Base-by-base conservation (phyloP, 129 eudicot genomes). In the Deinandra increscens region DNA sequence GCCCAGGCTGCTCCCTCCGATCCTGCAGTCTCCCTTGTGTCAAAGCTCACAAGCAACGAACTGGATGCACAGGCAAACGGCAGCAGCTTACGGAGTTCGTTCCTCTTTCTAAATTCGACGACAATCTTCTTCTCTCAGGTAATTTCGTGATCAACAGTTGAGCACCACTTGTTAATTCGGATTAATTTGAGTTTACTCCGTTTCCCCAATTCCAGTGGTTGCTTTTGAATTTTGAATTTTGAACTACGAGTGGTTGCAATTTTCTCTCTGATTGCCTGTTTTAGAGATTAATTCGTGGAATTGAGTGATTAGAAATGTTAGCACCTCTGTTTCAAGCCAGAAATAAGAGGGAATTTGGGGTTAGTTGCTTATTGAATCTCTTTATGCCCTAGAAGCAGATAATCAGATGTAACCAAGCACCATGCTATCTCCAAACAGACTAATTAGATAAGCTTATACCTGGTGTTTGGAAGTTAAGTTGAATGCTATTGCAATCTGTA, bases 21-120 rank as follows among this genome's bases (percentile, higher is more conserved):
- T 71, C 97, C 1, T 89, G 99, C 44, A 85, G 99, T 73, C 97
- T 85, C 77, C 64, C 83, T n/a, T 94, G 99, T 36, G 99, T 94
- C 72, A 89, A 89, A 60, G 83, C 97, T 60, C 99, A 89, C 89
- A 94, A 94, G 72, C 75, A 75, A 63, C 81, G 89, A 9, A 83
- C 86, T 22, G 81, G 75, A 19, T 94, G 99, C 38, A 79, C 88
- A 2, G 97, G 99, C 49, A 87, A 94, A 55, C 76, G 91, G 15
- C 71, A 73, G 33, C 74, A 80, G 14, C 63, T 36, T 13, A 84
- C 96, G 4, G 74, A 76, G 33, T 78, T 89, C 66, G 83, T 94
- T 50, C 93, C 97, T 6, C 71, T 89, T 42, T 85, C 90, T 3
- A 80, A 87, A 48, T 89, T 94, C 65, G 86, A 94, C 44, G 97